Base-by-base conservation (phyloP, 2,329 filamentous ascomycete species). In the Waltergamsia citrina region DNA sequence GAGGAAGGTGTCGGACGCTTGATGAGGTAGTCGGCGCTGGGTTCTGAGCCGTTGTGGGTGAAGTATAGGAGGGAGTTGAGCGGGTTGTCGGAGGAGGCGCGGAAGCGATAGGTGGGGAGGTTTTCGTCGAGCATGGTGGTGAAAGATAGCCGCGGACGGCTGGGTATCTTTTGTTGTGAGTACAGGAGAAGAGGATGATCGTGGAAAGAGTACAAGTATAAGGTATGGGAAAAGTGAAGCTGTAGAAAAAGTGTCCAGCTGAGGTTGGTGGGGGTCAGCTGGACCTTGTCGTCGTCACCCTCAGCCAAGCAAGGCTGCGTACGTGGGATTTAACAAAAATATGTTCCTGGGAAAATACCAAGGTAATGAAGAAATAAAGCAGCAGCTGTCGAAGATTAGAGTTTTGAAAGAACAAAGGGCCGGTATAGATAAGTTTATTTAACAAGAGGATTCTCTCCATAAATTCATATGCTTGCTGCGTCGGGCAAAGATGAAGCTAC, bases 81-180 rank as follows among this genome's bases (percentile, higher is more conserved):
- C 6, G 70, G 63, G 47, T 69, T 68, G 36, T 74, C 67, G 37
- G 68, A 57, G 22, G 65, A 65, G 15, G 62, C 58, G 42, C 63
- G 67, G 52, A 71, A 69, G 46, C 62, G 69, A 50, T 76, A 79
- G 29, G 71, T 86, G 36, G 88, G 88, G n/a, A 95, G 75, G 57
- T 88, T 94, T 56, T 93, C 85, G 77, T 94, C 87, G 49, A 94
- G 73, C 87, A 94, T 35, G 10, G 11, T 18, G 17, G 19, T 9
- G 29, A 5, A 15, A 11, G 27, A 15, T 8, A 7, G 27, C 7
- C 7, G 8, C 16, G 27, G 27, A 29, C 15, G 15, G 17, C 8
- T 5, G 16, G 8, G 26, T 28, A 14, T 9, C 26, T 6, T 14
- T 16, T 6, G 14, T 16, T 15, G 28, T 29, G 6, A 6, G 28